Evolutionary conservation across 176 grass and related monocot genomes (phyloP), one percentile per base, ranked within the genome.

Genomic region (Phragmites australis): DNA sequence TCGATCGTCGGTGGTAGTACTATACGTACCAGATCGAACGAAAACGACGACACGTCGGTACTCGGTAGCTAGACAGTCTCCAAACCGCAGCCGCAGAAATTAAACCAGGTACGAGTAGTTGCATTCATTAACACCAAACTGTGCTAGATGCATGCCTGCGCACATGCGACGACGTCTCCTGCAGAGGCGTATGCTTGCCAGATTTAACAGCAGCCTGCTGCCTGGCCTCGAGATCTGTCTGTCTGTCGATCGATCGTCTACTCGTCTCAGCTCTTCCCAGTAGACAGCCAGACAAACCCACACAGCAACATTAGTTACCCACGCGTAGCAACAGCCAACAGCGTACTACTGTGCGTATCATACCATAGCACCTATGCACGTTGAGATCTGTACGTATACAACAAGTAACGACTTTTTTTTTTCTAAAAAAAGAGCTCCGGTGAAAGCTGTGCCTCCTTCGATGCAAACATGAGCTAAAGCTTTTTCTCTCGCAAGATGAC

Each of bases 91-190:
- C 23, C 21, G 12, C 13, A 26, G 44, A 56, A 45, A 69, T 44
- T 21, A 59, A 59, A 57, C 16, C 70, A 52, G 15, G 14, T 18
- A 9, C 1, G 1, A 21, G 27, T 37, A 13, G 8, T 47, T 23
- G 40, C 62, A 65, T 60, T 50, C 30, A 60, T 52, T 43, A 61
- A 64, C 45, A 55, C 16, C 59, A 12, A 81, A 74, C 27, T 66
- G 8, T 29, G 14, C 26, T 26, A 43, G 2, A 53, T 65, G 22
- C 56, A 85, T 53, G 9, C n/a, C 27, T 49, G 46, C n/a, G 13
- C 14, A 9, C 16, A 40, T 15, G n/a, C n/a, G 55, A 71, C 53
- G 42, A 15, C 43, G 6, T 44, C 65, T 9, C 6, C 54, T 26
- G 74, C 34, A 19, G 64, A 61, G 30, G 52, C 46, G 19, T 6